Evolutionary conservation across 352 stramenopile species (phyloP).

Genomic region (Globisporangium solare): DNA sequence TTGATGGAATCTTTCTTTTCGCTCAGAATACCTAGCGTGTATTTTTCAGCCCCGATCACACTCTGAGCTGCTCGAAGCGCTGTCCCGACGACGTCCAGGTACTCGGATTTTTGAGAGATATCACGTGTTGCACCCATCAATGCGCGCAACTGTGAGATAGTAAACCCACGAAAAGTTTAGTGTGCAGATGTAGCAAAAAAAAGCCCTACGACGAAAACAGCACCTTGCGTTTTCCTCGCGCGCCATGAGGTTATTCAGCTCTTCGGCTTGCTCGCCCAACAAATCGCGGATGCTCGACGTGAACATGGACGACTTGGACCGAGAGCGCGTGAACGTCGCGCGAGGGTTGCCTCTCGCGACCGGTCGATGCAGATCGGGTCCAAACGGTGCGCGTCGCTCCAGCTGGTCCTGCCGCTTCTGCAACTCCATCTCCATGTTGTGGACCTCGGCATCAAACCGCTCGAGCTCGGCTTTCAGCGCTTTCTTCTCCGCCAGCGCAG

Average conservation of each 20-base stretch:
- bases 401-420: conserved; percentile 47
- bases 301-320: conserved; percentile 39
- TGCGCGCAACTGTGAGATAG: conserved; percentile 35
- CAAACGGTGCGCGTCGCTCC: conserved; percentile 37
- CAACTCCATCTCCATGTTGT: conserved; percentile 36
- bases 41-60: conserved; percentile 48
- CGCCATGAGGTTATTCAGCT: conserved; percentile 40
- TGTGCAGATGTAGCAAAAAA: neutral
- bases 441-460: conserved; percentile 30
- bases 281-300: conserved; percentile 47
- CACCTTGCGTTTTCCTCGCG: conserved; percentile 43
- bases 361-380: conserved; percentile 18
- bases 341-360: neutral
- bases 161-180: neutral
- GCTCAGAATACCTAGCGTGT: conserved; percentile 53
- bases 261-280: conserved; percentile 44
- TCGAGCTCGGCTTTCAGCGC: conserved; percentile 28
- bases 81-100: conserved; percentile 46
- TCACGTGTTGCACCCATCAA: conserved; percentile 61
- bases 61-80: conserved; percentile 46
- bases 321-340: conserved; percentile 22
- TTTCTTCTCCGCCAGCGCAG: conserved; percentile 28
- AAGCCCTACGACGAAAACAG: neutral
- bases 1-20: conserved; percentile 61
- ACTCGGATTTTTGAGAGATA: conserved; percentile 51